These are phyloP conservation scores for Trapa incisa DNA, from an alignment of 345 rosid genomes.

Conservation along the genomic window DNA sequence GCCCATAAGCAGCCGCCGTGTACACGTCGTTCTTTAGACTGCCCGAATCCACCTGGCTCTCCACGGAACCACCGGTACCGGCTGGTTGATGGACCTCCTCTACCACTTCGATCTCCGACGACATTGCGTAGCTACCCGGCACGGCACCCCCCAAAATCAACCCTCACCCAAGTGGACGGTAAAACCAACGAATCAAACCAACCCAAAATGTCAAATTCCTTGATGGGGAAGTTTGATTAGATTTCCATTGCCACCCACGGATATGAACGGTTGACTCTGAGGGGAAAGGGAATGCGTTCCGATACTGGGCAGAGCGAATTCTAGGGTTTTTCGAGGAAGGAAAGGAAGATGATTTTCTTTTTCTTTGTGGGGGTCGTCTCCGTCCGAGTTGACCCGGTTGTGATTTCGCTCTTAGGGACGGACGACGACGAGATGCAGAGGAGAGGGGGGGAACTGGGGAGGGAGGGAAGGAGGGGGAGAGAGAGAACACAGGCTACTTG, in stretches of 20 bases:
- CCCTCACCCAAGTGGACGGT: not conserved
- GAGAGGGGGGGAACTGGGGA: no score
- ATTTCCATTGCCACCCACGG: not conserved
- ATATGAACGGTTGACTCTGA: not conserved
- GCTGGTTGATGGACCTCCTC: conserved; percentile 37
- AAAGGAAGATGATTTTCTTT: conserved; percentile 7
- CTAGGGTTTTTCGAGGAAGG: conserved; percentile 36
- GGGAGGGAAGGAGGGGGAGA: not conserved
- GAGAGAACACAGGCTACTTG: not conserved
- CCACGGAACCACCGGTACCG: conserved; percentile 7
- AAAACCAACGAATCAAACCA: not conserved
- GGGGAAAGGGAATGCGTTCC: conserved; percentile 9
- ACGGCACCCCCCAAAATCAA: not conserved
- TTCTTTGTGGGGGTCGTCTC: conserved; percentile 12
- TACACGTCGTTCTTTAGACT: conserved; percentile 71
- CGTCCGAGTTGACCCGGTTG: conserved; percentile 35
- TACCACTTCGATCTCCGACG: conserved; percentile 97
- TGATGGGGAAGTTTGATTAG: not conserved
- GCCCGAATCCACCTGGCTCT: conserved; percentile 30
- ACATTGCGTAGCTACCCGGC: conserved; percentile 25
- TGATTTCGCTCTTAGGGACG: not conserved
- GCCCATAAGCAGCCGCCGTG: conserved; percentile 92
- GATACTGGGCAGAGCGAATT: conserved; percentile 4
- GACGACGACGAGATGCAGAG: no score
- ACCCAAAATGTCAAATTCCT: not conserved